Percentiles rank a stretch among this genome's conserved stretches.
These are phyloP conservation scores for Botryotinia globosa DNA, from an alignment of 2,329 filamentous ascomycete species.

Conservation along the genomic window DNA sequence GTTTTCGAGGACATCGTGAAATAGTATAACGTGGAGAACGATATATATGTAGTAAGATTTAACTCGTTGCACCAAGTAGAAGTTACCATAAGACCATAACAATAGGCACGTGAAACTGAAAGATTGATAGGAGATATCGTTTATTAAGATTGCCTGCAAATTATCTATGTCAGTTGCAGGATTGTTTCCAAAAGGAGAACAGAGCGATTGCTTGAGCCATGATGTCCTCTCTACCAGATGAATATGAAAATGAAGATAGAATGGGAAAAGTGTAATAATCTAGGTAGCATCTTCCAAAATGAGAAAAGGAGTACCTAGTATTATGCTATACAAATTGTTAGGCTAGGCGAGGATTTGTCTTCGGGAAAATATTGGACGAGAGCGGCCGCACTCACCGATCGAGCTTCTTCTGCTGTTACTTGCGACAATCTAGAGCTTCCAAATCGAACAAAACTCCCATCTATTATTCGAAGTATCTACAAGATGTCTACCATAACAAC, in stretches of 20 bases:
- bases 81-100: neutral
- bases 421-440: constrained; percentile 4
- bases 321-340: neutral
- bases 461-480: neutral
- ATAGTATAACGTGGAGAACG: neutral
- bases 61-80: neutral
- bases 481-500: constrained; percentile 83
- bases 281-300: neutral
- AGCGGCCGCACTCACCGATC: constrained; percentile 13
- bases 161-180: neutral
- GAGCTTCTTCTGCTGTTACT: constrained; percentile 4
- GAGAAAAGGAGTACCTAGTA: neutral
- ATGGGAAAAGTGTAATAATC: neutral
- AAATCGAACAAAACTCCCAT: neutral
- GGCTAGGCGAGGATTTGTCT: constrained; percentile 4
- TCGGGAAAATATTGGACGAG: neutral
- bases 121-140: neutral
- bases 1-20: neutral
- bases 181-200: neutral
- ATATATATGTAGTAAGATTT: neutral
- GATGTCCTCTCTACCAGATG: neutral
- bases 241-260: neutral
- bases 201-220: neutral
- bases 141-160: neutral
- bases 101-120: neutral